Evolutionary conservation across 768 basidiomycete species (phyloP).

Genomic region (Postia placenta): DNA sequence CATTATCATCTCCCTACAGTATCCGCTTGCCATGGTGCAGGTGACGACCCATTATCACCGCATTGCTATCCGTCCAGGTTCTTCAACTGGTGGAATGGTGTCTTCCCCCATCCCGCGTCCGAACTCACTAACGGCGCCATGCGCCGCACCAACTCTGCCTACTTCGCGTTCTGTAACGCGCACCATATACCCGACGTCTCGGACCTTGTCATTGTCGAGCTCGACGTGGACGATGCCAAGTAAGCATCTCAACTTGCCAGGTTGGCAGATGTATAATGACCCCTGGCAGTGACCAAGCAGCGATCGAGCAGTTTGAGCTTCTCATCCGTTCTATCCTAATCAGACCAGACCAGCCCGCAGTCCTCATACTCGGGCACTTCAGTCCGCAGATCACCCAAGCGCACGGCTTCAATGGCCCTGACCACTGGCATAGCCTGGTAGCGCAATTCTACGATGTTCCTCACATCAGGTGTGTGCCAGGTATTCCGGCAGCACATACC

Average conservation of each 20-base stretch:
- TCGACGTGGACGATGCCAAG: conserved; percentile 87
- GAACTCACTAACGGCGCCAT: conserved; percentile 98
- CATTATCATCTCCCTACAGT: conserved; percentile 39
- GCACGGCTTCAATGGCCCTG: conserved; percentile 85
- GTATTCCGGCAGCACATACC: neutral
- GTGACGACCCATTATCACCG: conserved; percentile 81
- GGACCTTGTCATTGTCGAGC: conserved; percentile 92
- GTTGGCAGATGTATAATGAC: neutral
- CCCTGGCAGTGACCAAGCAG: conserved; percentile 51
- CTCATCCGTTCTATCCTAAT: conserved; percentile 89
- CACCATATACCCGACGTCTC: conserved; percentile 93
- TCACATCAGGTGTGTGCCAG: conserved; percentile 60
- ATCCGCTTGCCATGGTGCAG: conserved; percentile 90
- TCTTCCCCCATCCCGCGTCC: conserved; percentile 98
- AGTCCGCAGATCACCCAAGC: conserved; percentile 74
- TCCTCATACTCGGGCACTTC: conserved; percentile 94
- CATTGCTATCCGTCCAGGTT: conserved; percentile 90
- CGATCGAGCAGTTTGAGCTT: conserved; percentile 83
- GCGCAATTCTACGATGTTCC: conserved; percentile 98
- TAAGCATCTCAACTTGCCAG: conserved; percentile 36
- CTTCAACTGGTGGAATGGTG: conserved; percentile 95
- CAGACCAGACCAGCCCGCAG: conserved; percentile 86
- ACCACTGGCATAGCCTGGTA: conserved; percentile 83
- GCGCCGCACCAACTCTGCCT: conserved; percentile 85
- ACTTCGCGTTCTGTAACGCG: conserved; percentile 90